Evolutionary conservation across 768 basidiomycete species (phyloP).

Genomic region (Cystobasidium ongulense): DNA sequence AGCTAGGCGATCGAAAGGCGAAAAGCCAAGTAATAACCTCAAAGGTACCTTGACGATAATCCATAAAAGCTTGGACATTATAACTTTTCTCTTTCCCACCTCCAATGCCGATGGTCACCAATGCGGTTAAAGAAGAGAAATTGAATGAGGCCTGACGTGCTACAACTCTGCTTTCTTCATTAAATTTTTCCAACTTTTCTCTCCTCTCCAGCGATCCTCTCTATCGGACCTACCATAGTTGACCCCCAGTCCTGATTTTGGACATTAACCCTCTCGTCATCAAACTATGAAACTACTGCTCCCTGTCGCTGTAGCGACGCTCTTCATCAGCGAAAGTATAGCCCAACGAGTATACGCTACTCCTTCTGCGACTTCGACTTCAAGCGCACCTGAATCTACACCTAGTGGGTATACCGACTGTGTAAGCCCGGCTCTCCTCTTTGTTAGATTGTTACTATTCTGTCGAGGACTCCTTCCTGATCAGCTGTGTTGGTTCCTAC

Average conservation of each 20-base stretch:
- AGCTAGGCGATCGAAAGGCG: neutral
- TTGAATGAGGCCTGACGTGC: too few relatives aligned
- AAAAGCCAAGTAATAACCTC: neutral
- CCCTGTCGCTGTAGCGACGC: neutral
- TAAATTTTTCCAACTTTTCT: too few relatives aligned
- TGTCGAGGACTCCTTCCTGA: too few relatives aligned
- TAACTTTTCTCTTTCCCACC: neutral
- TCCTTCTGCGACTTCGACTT: neutral
- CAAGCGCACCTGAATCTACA: neutral
- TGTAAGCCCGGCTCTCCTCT: neutral
- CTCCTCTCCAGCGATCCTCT: too few relatives aligned
- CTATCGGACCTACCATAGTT: too few relatives aligned
- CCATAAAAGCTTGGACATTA: neutral
- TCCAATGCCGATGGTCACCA: too few relatives aligned
- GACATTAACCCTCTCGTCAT: neutral
- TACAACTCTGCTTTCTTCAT: too few relatives aligned
- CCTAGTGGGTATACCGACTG: neutral
- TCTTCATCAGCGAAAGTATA: neutral
- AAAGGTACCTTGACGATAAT: conserved; percentile 2
- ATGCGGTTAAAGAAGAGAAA: too few relatives aligned
- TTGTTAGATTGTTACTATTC: too few relatives aligned
- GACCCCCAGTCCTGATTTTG: too few relatives aligned
- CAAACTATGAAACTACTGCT: neutral
- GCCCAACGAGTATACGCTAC: neutral
- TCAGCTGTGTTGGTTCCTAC: neutral